Evolutionary conservation across 2,329 filamentous ascomycete species (phyloP).

Genomic region (Diaporthe vexans): DNA sequence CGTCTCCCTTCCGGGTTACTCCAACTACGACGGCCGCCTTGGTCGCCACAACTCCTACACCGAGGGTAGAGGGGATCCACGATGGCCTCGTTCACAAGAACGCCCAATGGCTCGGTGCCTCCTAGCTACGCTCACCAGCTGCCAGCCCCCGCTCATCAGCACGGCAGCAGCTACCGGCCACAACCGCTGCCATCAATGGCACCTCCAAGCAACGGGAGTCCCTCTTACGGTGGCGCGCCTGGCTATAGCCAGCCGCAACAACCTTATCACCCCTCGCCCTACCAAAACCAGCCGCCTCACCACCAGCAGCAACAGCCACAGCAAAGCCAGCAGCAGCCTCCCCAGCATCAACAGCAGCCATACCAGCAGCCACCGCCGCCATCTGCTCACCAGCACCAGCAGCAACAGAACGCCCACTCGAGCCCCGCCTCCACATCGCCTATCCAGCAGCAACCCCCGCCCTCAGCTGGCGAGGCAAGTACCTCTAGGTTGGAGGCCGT

Average conservation of each 20-base stretch:
- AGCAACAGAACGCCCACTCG: conserved; percentile 31
- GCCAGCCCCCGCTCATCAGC: conserved; percentile 38
- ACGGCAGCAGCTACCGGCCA: conserved; percentile 36
- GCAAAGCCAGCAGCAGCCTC: conserved; percentile 33
- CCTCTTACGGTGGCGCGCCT: conserved; percentile 30
- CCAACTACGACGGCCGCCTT: neutral
- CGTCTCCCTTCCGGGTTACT: neutral
- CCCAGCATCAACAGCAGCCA: conserved; percentile 29
- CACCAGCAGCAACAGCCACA: conserved; percentile 34
- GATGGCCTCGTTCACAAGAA: conserved; percentile 41
- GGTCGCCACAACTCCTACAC: neutral
- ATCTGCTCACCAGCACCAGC: conserved; percentile 29
- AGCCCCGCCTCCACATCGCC: conserved; percentile 34
- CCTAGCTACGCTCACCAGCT: conserved; percentile 40
- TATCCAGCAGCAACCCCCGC: conserved; percentile 33
- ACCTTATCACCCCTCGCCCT: conserved; percentile 38
- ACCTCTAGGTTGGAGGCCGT: conserved; percentile 36
- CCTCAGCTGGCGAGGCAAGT: conserved; percentile 12
- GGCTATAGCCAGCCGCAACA: conserved; percentile 38
- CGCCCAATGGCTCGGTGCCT: conserved; percentile 40
- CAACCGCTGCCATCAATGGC: conserved; percentile 41
- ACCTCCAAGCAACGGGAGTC: conserved; percentile 37
- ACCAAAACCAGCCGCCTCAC: conserved; percentile 39
- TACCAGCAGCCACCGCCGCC: conserved; percentile 39
- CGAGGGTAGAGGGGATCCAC: neutral